Base-by-base conservation (phyloP, 176 grass and related monocot species). In the Metroxylon sagu region DNA sequence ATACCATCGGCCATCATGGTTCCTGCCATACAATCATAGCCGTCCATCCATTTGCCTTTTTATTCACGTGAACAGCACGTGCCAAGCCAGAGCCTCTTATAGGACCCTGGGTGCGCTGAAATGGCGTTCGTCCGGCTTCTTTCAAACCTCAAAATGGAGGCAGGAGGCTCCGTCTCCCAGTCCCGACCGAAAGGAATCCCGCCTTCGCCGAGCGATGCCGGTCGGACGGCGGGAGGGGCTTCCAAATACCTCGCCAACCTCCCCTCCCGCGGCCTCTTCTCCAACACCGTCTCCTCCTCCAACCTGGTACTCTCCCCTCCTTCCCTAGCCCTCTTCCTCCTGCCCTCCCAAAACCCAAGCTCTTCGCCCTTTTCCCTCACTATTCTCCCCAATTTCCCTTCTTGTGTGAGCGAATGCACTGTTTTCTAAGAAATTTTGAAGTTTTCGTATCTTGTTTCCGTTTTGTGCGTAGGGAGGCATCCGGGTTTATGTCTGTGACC, bases 261-360 rank as follows among this genome's bases (percentile, higher is more conserved):
- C 4, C 77, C 77, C 21, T 74, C 70, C 21, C 68, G 69, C 6
- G 77, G 77, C 27, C 49, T 67, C 69, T 74, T 80, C 27, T 68
- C 65, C 63, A 35, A 61, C 17, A 17, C 69, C 12, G 70, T 71
- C 4, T 18, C 21, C n/a, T 73, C 68, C 16, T 68, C 77, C 62
- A 68, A 68, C 60, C 52, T 71, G 70, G 77, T 79, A 72, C 25
- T 18, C 49, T 43, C 35, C 35, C 35, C 10, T 43, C 35, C 19
- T 65, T 49, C 69, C 70, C 53, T 25, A 62, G 64, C 35, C 21
- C 31, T 27, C 19, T 67, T 29, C 59, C 7, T 26, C 19, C 35
- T 0, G 54, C 31, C 21, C 14, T 51, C 57, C 70, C 29, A 48
- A 10, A 29, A 19, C 55, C 49, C 29, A 60, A 48, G 25, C 25